Base-by-base conservation (phyloP, 495 filamentous ascomycete species). In the Neurospora sp. region DNA sequence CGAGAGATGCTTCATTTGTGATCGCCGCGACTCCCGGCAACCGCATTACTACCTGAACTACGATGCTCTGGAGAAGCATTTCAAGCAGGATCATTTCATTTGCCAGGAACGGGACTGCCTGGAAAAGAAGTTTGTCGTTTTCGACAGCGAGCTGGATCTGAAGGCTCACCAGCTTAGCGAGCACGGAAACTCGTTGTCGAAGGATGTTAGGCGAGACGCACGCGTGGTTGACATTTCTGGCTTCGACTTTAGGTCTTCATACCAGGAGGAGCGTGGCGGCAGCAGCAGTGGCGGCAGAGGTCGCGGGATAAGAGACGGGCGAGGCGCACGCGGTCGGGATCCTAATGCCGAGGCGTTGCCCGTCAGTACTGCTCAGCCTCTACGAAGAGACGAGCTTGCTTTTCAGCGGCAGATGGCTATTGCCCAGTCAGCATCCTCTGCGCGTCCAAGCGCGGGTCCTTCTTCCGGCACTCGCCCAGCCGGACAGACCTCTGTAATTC, bases 111-210 rank as follows among this genome's bases (percentile, higher is more conserved):
- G 85, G 73, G 94, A 97, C 72, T 99, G 96, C 73, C 76, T 94
- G 78, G 96, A 98, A 73, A 97, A 97, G 87, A 98, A 98, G 81
- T 97, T 98, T 76, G 89, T 97, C n/a, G 96, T 98, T 1, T 99
- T 99, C 74, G 93, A 91, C 68, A 93, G 93, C 0, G 91, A 97
- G 76, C 90, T 99, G 84, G 96, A 98, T 80, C 81, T 99, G 39
- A 97, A 97, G 78, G 77, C 78, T 6, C 83, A 83, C 46, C 78
- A 81, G 75, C 77, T 83, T 11, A 80, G 76, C 71, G 81, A 82
- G 73, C 77, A 83, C 44, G 79, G 75, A 2, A 75, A 74, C 70
- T 75, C 75, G 35, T 35, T 76, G 2, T 77, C 76, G 0, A 97
- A 97, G 76, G 93, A 94, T 78, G 91, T 92, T 9, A 86, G 92